Evolutionary conservation across 805 yeast species (phyloP), one percentile per base, ranked within the genome.

Genomic region (Wickerhamiella siamensis): DNA sequence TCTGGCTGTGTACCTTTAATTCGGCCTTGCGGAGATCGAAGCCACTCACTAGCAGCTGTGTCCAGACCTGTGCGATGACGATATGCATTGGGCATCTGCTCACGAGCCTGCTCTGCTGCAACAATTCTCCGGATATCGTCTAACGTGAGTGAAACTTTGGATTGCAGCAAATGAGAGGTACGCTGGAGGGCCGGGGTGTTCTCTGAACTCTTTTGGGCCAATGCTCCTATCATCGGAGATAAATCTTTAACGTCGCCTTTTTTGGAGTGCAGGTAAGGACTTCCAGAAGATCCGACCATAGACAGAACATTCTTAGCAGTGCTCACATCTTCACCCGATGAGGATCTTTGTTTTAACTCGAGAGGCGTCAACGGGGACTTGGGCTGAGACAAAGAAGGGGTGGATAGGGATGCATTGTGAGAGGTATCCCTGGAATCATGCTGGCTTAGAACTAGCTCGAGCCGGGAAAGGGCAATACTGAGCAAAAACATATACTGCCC

Each of bases 111-210:
- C 53, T 91, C 96, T 8, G 94, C 88, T 2, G 96, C 94, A 5
- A 91, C 96, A 55, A 91, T 88, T 49, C 97, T 71, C 5, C 97
- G 95, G 52, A 91, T 91, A 60, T 91, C 99, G 60, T 91, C 97
- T 51, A 91, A 70, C 0, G 96, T 88, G 41, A 91, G 70, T 0
- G 88, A 79, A 51, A 81, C 83, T 51, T 88, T 93, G 53, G 76
- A 81, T 52, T 79, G 75, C 42, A 86, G 70, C 38, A 83, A 66
- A 49, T 74, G 79, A 1, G 84, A 71, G 0, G 87, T 77, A 2
- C 79, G 70, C 52, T 74, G 79, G 36, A 79, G 64, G 2, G 53
- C 53, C 15, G 53, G 42, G 12, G 12, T 12, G 12, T 12, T 6
- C 29, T 24, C 29, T 12, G 6, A 12, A 12, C 12, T 24, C 6